Evolutionary conservation across 169 alveolate species (phyloP).

Genomic region (Cryptosporidium bovis): DNA sequence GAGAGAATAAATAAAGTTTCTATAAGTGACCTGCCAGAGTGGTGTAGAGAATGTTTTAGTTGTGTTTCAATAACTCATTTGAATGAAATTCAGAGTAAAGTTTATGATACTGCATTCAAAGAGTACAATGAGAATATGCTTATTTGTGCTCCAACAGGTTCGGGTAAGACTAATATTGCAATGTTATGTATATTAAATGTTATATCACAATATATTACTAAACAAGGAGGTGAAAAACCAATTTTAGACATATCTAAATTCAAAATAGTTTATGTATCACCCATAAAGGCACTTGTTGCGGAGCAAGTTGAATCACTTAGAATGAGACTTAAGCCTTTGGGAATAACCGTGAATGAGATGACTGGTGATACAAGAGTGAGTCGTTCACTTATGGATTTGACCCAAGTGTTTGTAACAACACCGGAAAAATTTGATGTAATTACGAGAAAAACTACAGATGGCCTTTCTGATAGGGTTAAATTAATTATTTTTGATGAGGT

Average conservation of each 20-base stretch:
- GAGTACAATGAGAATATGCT: conserved; percentile 94
- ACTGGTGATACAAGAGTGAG: conserved; percentile 97
- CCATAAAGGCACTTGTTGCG: conserved; percentile 99
- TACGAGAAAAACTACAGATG: conserved; percentile 97
- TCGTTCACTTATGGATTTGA: conserved; percentile 95
- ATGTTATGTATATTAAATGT: conserved; percentile 95
- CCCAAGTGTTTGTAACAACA: conserved; percentile 98
- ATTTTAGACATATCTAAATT: conserved; percentile 81
- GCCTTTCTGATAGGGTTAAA: conserved; percentile 92
- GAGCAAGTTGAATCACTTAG: conserved; percentile 90
- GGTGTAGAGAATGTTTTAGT: conserved; percentile 93
- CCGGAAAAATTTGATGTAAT: conserved; percentile 99
- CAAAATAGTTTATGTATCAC: conserved; percentile 98
- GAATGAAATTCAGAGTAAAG: conserved; percentile 95
- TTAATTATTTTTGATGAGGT: conserved; percentile 99
- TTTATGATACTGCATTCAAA: conserved; percentile 93
- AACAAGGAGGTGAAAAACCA: conserved; percentile 36
- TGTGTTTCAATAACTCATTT: conserved; percentile 82
- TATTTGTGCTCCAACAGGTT: conserved; percentile 99
- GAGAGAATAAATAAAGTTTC: conserved; percentile 79
- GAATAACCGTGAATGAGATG: conserved; percentile 93
- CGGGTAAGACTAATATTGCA: conserved; percentile 99
- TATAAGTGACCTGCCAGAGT: conserved; percentile 91
- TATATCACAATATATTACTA: conserved; percentile 80
- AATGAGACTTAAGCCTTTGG: conserved; percentile 83